Conservation (phyloP, 768 basidiomycete species). For the Symmetrospora coprosmae region DNA sequence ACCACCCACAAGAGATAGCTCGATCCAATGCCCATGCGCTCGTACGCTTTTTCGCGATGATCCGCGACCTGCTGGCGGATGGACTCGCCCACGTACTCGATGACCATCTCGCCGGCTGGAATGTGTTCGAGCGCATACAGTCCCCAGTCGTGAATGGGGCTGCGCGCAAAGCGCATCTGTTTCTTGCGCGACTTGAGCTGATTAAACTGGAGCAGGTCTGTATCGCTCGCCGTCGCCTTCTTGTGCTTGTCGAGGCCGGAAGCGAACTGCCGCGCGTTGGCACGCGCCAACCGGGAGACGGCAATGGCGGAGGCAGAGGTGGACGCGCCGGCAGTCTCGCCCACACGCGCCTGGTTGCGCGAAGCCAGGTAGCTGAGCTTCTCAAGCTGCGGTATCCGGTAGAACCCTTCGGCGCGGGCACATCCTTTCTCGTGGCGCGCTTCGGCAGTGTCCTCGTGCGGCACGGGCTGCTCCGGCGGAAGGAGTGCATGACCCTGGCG, state of each 20-base stretch:
- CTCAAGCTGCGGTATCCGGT: constrained; percentile 81
- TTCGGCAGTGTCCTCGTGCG: constrained; percentile 25
- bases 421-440: constrained; percentile 70
- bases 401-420: constrained; percentile 85
- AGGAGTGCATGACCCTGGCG: constrained; percentile 23
- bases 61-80: constrained; percentile 71
- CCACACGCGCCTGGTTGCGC: constrained; percentile 40
- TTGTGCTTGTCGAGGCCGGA: constrained; percentile 91
- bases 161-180: constrained; percentile 76
- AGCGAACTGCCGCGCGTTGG: constrained; percentile 76
- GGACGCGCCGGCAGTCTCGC: constrained; percentile 33
- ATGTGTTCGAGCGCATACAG: constrained; percentile 92
- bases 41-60: constrained; percentile 90
- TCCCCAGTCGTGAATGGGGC: constrained; percentile 97
- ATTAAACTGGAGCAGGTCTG: constrained; percentile 79
- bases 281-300: constrained; percentile 55
- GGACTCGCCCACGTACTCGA: constrained; percentile 97
- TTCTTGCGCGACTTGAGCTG: constrained; percentile 97
- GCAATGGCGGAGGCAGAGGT: constrained; percentile 51
- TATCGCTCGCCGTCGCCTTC: constrained; percentile 46
- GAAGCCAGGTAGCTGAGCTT: constrained; percentile 86
- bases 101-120: constrained; percentile 89
- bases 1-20: constrained; percentile 62
- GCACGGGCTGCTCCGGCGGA: constrained; percentile 25
- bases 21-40: constrained; percentile 91